These are phyloP conservation scores for Thielaviopsis populi DNA, from an alignment of 2,329 filamentous ascomycete species.

Conservation along the genomic window DNA sequence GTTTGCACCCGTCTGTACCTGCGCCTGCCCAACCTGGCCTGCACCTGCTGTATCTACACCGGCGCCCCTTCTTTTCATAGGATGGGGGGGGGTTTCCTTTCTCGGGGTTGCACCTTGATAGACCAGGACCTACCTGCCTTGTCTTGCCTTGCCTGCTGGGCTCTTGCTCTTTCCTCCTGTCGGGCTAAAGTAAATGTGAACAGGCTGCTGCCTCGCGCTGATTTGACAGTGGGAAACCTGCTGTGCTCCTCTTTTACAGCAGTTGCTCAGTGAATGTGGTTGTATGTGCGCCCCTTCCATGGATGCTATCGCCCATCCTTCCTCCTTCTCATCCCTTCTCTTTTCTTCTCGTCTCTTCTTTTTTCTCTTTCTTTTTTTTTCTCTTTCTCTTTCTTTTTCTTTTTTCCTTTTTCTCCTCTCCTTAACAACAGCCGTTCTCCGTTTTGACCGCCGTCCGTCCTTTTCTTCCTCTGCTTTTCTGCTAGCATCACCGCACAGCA, in stretches of 20 bases:
- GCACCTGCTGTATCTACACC: neutral
- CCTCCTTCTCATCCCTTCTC: constrained; percentile 17
- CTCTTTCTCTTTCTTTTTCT: constrained; percentile 20
- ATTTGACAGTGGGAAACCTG: neutral
- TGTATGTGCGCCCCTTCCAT: constrained; percentile 5
- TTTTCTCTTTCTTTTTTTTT: constrained; percentile 15
- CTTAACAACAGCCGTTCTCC: neutral
- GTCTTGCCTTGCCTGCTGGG: neutral
- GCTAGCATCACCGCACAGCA: constrained; percentile 1
- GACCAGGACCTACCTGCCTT: neutral
- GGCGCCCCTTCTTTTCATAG: neutral
- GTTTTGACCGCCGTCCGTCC: constrained; percentile 16
- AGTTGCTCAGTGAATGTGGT: neutral
- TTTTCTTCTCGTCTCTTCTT: constrained; percentile 20
- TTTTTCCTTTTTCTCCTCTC: constrained; percentile 15
- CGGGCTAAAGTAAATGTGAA: neutral
- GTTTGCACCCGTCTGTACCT: neutral
- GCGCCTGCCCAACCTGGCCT: too few relatives aligned
- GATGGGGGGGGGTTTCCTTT: too few relatives aligned
- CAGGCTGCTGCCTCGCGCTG: neutral
- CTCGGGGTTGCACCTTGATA: neutral
- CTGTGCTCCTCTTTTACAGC: neutral
- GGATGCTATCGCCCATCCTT: constrained; percentile 12
- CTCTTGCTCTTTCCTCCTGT: too few relatives aligned
- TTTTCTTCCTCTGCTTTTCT: constrained; percentile 21